These are phyloP conservation scores for Colletotrichum aenigma DNA, from an alignment of 2,329 filamentous ascomycete species.

Conservation along the genomic window DNA sequence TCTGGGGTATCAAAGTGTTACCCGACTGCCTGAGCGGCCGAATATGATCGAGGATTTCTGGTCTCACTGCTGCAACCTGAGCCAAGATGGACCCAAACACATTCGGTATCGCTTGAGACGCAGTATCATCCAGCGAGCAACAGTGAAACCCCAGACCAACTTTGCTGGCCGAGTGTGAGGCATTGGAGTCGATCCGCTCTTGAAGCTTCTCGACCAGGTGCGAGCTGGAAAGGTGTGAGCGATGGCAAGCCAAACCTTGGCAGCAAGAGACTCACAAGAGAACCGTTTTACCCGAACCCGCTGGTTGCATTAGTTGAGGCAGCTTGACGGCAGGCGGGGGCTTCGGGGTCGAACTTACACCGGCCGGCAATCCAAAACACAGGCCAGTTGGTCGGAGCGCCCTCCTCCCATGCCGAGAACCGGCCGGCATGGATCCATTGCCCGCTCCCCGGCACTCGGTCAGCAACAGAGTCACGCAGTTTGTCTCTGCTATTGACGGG, in stretches of 20 bases:
- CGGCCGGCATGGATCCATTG: constrained; percentile 23
- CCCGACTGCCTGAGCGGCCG: constrained; percentile 13
- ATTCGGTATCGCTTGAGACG: constrained; percentile 28
- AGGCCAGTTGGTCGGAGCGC: constrained; percentile 9
- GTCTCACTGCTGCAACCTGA: constrained; percentile 19
- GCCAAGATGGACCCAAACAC: constrained; percentile 31
- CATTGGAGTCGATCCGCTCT: background rate
- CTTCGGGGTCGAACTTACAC: constrained; percentile 19
- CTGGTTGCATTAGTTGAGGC: constrained; percentile 13
- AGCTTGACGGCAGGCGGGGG: background rate
- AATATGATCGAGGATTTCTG: constrained; percentile 22
- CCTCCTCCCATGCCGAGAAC: constrained; percentile 21
- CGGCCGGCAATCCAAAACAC: constrained; percentile 28
- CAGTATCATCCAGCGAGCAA: constrained; percentile 27
- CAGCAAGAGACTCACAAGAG: constrained; percentile 23
- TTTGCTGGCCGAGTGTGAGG: background rate
- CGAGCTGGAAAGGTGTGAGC: constrained; percentile 17
- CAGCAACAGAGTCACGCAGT: constrained; percentile 7
- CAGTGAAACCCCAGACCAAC: constrained; percentile 26
- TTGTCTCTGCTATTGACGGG: constrained; percentile 22
- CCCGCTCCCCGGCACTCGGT: constrained; percentile 24
- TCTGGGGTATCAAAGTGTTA: constrained; percentile 22
- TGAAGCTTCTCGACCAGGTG: constrained; percentile 25
- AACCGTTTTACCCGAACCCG: constrained; percentile 31
- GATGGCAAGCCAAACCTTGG: background rate